These are phyloP conservation scores for Solanum aculeatissimum DNA, from an alignment of 305 asterid genomes.

Conservation along the genomic window DNA sequence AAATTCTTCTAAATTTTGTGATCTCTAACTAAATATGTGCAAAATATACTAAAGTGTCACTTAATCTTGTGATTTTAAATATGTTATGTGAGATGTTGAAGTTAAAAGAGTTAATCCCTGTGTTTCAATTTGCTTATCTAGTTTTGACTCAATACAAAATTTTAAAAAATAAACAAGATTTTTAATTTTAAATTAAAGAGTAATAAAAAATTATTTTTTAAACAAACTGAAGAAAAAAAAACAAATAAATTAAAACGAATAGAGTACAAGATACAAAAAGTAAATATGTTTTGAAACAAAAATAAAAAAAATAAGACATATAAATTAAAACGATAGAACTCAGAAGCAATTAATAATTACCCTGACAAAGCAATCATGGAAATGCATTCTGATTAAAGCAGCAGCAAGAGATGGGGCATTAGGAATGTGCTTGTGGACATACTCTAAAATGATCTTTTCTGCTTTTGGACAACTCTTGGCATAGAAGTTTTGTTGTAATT, in stretches of 20 bases:
- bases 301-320: background rate
- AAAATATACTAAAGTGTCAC: background rate
- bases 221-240: background rate
- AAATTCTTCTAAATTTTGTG: background rate
- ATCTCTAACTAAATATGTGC: background rate
- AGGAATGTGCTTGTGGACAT: background rate
- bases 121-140: background rate
- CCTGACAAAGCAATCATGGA: constrained; percentile 15
- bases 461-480: constrained; percentile 3
- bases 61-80: background rate
- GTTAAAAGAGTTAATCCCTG: background rate
- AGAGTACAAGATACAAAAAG: background rate
- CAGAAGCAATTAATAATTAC: background rate
- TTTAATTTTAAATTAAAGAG: background rate
- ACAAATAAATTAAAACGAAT: background rate
- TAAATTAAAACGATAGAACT: background rate
- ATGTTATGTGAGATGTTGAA: background rate
- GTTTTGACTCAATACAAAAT: background rate
- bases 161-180: too few relatives aligned
- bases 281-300: background rate
- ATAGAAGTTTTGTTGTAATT: constrained; percentile 2
- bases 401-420: constrained; percentile 5
- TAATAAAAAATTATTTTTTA: background rate
- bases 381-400: constrained; percentile 6
- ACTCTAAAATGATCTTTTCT: background rate